These are phyloP conservation scores for Pholiota conissans DNA, from an alignment of 768 basidiomycete species.

Conservation along the genomic window DNA sequence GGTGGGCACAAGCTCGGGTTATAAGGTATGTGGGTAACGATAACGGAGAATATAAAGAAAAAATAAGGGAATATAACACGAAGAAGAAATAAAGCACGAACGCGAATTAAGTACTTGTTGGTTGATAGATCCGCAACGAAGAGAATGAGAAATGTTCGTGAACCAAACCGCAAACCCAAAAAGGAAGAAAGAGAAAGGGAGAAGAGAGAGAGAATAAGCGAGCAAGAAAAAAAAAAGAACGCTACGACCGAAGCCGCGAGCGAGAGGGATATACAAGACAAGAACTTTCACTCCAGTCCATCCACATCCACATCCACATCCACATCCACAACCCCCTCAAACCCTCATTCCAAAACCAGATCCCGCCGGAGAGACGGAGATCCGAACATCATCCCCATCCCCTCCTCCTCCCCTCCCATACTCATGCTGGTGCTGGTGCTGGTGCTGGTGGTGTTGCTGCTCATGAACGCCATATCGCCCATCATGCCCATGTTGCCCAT, in stretches of 20 bases:
- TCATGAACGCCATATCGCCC: slow-evolving; percentile 8
- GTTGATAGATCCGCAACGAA: background rate
- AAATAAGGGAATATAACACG: background rate
- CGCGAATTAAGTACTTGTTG: no score
- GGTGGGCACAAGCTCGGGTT: background rate
- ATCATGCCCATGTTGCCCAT: slow-evolving; percentile 13
- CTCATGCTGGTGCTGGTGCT: no score
- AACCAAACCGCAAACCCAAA: background rate
- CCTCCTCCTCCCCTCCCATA: no score
- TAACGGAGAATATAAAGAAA: background rate
- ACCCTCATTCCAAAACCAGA: slow-evolving; percentile 51
- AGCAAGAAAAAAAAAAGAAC: background rate
- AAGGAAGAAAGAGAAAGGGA: background rate
- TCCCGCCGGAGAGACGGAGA: slow-evolving; percentile 42
- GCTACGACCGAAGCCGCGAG: background rate
- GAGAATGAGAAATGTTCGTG: background rate
- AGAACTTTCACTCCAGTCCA: background rate
- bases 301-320: background rate
- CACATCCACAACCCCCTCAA: background rate
- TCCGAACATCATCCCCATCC: slow-evolving; percentile 41
- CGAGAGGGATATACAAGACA: background rate
- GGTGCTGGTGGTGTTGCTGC: no score
- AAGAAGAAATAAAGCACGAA: background rate
- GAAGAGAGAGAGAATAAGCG: background rate
- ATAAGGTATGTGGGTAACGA: background rate